Conservation (phyloP, 2,329 filamentous ascomycete genomes). For the Aspergillus fijiensis region DNA sequence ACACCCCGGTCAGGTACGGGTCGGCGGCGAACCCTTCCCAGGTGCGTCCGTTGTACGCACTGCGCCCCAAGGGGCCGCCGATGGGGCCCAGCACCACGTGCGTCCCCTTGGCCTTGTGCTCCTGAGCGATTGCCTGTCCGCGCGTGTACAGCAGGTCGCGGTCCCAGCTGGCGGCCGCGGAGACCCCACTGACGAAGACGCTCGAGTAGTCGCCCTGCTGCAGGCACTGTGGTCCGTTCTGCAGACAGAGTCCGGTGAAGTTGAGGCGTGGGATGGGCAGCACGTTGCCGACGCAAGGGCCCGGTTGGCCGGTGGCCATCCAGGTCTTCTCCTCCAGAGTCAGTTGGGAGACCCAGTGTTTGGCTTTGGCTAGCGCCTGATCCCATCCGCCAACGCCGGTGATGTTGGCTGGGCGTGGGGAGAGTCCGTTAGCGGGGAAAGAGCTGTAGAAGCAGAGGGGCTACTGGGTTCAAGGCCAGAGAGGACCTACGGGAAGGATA, state of each 20-base stretch:
- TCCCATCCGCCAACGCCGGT: constrained; percentile 19
- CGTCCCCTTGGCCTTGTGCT: constrained; percentile 40
- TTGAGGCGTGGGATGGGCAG: constrained; percentile 29
- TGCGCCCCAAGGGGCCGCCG: constrained; percentile 44
- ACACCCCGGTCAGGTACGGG: constrained; percentile 46
- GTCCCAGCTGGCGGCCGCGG: constrained; percentile 64
- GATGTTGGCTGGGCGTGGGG: too few relatives aligned
- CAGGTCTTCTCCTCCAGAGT: constrained; percentile 28
- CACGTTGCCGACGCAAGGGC: constrained; percentile 35
- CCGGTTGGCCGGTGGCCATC: constrained; percentile 29
- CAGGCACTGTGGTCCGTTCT: constrained; percentile 51
- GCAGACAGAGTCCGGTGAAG: constrained; percentile 32
- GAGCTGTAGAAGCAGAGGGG: not conserved
- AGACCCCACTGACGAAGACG: constrained; percentile 72
- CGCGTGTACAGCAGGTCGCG: constrained; percentile 54
- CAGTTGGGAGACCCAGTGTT: constrained; percentile 20
- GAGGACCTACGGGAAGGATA: constrained; percentile 22
- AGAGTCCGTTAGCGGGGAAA: too few relatives aligned
- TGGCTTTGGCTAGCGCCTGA: constrained; percentile 14
- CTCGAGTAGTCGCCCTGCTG: constrained; percentile 68
- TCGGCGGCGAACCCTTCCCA: constrained; percentile 49
- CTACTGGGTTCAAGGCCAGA: too few relatives aligned
- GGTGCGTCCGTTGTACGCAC: constrained; percentile 23
- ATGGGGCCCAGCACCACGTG: constrained; percentile 45
- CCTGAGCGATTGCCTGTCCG: constrained; percentile 55